Conservation (phyloP, 2,329 filamentous ascomycete genomes). For the Beauveria scarabaeidicola region DNA sequence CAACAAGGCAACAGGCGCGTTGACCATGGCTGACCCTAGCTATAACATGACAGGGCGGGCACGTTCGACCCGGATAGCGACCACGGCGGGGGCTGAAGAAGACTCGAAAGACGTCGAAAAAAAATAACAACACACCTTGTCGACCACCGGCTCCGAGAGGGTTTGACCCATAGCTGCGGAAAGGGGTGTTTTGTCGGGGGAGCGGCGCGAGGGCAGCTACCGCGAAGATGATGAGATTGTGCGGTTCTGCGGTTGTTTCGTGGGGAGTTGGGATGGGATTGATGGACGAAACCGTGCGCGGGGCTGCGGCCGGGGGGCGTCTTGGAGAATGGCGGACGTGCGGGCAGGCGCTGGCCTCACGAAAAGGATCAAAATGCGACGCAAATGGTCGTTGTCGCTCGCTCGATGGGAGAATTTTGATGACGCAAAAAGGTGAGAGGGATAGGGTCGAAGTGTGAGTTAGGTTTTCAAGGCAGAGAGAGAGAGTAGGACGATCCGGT, state of each 20-base stretch:
- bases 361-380: not conserved
- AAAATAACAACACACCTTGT: constrained; percentile 62
- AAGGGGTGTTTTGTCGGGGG: constrained; percentile 8
- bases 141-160: constrained; percentile 95
- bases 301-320: constrained; percentile 1
- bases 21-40: not conserved
- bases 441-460: not conserved
- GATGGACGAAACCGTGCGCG: constrained; percentile 5
- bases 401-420: not conserved
- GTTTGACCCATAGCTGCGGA: constrained; percentile 81
- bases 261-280: constrained; percentile 5
- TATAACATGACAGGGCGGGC: not conserved
- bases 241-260: constrained; percentile 4
- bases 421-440: not conserved
- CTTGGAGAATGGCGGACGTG: not conserved
- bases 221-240: constrained; percentile 8
- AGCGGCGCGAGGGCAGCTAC: constrained; percentile 13
- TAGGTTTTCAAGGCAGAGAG: not conserved
- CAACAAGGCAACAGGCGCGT: not conserved
- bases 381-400: not conserved
- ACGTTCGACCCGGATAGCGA: not conserved
- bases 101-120: not conserved
- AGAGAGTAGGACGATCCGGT: not conserved
- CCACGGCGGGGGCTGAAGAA: not conserved
- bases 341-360: not conserved